Conservation (phyloP, 2,329 filamentous ascomycete species). For the Xylariaceae sp. region DNA sequence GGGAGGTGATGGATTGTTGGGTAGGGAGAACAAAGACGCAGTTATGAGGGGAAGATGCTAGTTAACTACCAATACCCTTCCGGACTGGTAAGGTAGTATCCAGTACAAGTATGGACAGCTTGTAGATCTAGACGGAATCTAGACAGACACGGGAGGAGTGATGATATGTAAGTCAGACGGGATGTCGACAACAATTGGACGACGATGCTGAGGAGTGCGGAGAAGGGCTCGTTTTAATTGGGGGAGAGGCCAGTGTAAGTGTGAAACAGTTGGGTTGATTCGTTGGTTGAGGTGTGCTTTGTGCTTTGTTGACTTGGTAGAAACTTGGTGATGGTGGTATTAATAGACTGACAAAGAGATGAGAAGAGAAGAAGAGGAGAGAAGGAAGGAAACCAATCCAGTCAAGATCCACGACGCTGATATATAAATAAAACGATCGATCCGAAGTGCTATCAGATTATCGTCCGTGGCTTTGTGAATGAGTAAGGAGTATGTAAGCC, state of each 20-base stretch:
- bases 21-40: constrained; percentile 15
- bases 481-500: too few species aligned
- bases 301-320: neutral
- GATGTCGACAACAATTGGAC: constrained; percentile 17
- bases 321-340: neutral
- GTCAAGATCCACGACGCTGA: too few species aligned
- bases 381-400: too few species aligned
- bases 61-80: constrained; percentile 11
- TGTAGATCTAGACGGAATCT: neutral
- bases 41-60: constrained; percentile 19
- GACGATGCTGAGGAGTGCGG: constrained; percentile 3
- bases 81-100: neutral
- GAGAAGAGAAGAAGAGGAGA: neutral
- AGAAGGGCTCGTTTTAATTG: constrained; percentile 16
- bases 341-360: neutral
- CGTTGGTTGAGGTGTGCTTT: too few species aligned
- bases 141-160: constrained; percentile 4
- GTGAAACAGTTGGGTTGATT: neutral
- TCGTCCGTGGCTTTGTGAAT: too few species aligned
- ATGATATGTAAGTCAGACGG: constrained; percentile 7
- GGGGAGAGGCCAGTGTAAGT: neutral
- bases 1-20: constrained; percentile 8
- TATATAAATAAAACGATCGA: too few species aligned
- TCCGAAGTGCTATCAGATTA: too few species aligned
- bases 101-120: neutral